Evolutionary conservation across 306 rosid genomes (phyloP), one percentile per base, ranked within the genome.

Genomic region (Abrus precatorius): DNA sequence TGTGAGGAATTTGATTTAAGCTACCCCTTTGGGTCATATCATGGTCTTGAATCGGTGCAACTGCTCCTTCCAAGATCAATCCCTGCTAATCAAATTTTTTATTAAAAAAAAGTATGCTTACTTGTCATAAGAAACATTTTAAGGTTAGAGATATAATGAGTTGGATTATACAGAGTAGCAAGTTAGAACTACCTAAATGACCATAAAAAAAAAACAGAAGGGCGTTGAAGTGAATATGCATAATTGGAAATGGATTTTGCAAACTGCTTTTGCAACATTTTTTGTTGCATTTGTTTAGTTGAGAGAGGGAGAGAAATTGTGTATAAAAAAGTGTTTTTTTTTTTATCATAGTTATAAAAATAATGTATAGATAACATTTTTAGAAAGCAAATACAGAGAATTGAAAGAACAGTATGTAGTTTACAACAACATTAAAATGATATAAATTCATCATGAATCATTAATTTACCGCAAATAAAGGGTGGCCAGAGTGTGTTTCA

Each of bases 81-180:
- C 38, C 82, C 64, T 11, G 63, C 87, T 84, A 59, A 45, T 66
- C 28, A 47, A 62, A 53, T 61, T 6, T 38, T 49, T 9, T 12
- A 62, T 12, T 4, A 14, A 29, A 11, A 53, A 61, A 9, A 1
- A 20, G 7, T 14, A 41, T 10, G 0, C 20, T 56, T 47, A 61
- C 33, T 7, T 30, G 47, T 30, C 40, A 60, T 11, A 33, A 10
- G 7, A 33, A 64, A 14, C 10, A 38, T 38, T 9, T 28, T 64
- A 7, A 64, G 43, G 33, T 8, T 7, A 5, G 1, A 40, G 28
- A 64, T 5, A 5, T 11, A 62, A 62, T 34, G 41, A 62, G 20
- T 2, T 33, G 45, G 5, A 59, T 30, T 10, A 4, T 7, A 44
- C 10, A 44, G 7, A 6, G 44, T 1, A 7, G 44, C 44, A 36